Evolutionary conservation across 1,284 basidiomycete genomes (phyloP), one percentile per base, ranked within the genome.

Genomic region (Puccinia polysora): DNA sequence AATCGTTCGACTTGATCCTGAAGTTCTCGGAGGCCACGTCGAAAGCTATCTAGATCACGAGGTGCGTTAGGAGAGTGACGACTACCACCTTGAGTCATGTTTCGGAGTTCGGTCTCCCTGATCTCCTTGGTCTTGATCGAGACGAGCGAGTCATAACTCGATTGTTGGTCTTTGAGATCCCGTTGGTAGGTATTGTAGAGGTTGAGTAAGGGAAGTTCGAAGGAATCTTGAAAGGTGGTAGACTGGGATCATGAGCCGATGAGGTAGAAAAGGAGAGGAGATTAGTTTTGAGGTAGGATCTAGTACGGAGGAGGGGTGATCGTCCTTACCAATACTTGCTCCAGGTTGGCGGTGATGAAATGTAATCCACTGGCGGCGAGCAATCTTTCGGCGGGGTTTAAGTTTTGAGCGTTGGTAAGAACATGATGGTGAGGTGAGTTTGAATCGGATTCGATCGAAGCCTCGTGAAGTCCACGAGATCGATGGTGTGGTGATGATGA

Each of bases 1-100:
- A 77, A 75, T 45, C 76, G 74, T 36, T 73, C 74, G 20, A 77
- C 77, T 45, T 77, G 77, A 59, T 77, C 77, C 52, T 75, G 74
- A 43, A 77, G 70, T 56, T 74, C 74, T 25, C 74, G 73, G 18
- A 77, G 65, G 23, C 76, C 77, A 53, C 69, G 67, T n/a, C 77
- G 72, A 50, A 77, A 77, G 52, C 75, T 75, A 18, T 74, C 69
- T 14, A 77, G 65, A 45, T 77, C 75, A 8, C 76, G 75, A 1
- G 59, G 69, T 56, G 71, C 45, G 28, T 34, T 20, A 12, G 28
- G 40, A 15, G 71, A 74, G 75, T 64, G 76, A 74, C 64, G 56
- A 67, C 47, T 50, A 0, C 34, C 38, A 4, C 75, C 75, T n/a
- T 73, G 73, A 45, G 65, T 65, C 50, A 77, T 68, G 67, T 77